Evolutionary conservation across 2,329 filamentous ascomycete genomes (phyloP), one percentile per base, ranked within the genome.

Genomic region (Colletotrichum incanum): DNA sequence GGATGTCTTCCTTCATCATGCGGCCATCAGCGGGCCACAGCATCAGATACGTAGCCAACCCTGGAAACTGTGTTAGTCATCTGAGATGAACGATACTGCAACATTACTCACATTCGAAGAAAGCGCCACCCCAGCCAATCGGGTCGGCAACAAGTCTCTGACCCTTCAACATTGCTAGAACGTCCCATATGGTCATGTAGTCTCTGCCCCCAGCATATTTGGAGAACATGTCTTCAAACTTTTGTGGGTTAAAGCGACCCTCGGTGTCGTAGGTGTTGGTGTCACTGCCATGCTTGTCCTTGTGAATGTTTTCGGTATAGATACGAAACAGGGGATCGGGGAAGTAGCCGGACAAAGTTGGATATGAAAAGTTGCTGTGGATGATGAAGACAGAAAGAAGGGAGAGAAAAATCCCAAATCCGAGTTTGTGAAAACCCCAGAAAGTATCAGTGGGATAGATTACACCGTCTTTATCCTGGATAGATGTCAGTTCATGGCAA

Each of bases 1-100:
- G 75, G 9, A 78, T 71, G 11, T 91, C 89, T 56, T 91, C 88
- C 79, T 91, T 91, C 76, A 79, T 83, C 79, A 91, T 84, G 62
- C 82, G 81, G 0, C 89, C 89, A 76, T 91, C 87, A 50, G 85
- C 83, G 0, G 89, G 88, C 85, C 76, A 77, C 1, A 90, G 79
- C 55, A 91, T 80, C 20, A 90, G 75, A 68, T 87, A 89, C 0
- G 86, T 86, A 0, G 73, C 67, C 20, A 74, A 12, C 75, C 77
- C 77, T 77, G 23, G 23, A 43, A 2, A 62, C 2, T 2, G 7
- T 5, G 31, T 73, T n/a, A 23, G 75, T 45, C 2, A 39, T 37
- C n/a, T 1, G n/a, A 12, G 2, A 12, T 6, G 4, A 16, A 18
- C 23, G 4, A 28, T 45, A 11, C 8, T 23, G n/a, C 2, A 45